Evolutionary conservation across 2,329 filamentous ascomycete genomes (phyloP).

Genomic region (Phaeosphaeria sp.): DNA sequence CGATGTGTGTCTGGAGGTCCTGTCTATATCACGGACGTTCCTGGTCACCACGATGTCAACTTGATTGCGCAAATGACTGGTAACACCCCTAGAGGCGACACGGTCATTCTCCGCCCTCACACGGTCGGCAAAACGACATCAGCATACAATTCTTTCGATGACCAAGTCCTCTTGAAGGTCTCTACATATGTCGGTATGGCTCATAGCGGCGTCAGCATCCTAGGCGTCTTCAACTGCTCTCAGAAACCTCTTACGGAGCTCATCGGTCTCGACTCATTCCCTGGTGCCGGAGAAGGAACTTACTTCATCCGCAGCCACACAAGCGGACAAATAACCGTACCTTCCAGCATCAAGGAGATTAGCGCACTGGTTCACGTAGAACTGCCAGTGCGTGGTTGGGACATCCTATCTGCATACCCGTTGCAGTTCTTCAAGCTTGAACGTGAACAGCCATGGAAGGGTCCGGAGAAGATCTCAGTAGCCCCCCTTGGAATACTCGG

Average conservation of each 20-base stretch:
- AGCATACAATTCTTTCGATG: slow-evolving; percentile 78
- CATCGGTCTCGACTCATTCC: slow-evolving; percentile 74
- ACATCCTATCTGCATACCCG: slow-evolving; percentile 80
- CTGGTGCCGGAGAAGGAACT: slow-evolving; percentile 66
- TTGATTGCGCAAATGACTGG: slow-evolving; percentile 85
- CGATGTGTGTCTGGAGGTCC: slow-evolving; percentile 90
- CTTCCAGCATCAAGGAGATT: slow-evolving; percentile 55
- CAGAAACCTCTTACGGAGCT: slow-evolving; percentile 69
- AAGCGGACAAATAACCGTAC: slow-evolving; percentile 66
- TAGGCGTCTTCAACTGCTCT: slow-evolving; percentile 86
- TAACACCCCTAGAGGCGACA: slow-evolving; percentile 72
- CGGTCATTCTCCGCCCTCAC: slow-evolving; percentile 81
- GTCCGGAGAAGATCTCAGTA: slow-evolving; percentile 56
- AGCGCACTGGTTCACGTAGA: slow-evolving; percentile 66
- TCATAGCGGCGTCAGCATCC: slow-evolving; percentile 74
- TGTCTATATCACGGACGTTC: slow-evolving; percentile 91
- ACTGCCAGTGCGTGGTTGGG: slow-evolving; percentile 73
- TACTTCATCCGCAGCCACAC: slow-evolving; percentile 80
- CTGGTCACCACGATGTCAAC: slow-evolving; percentile 77
- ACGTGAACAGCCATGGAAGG: slow-evolving; percentile 49
- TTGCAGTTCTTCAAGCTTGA: slow-evolving; percentile 61
- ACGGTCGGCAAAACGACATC: slow-evolving; percentile 74
- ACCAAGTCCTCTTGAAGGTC: slow-evolving; percentile 76
- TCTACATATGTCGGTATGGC: slow-evolving; percentile 76
- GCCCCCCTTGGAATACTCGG: slow-evolving; percentile 79